Evolutionary conservation across 2,329 filamentous ascomycete species (phyloP).

Genomic region (Coniella vitis): DNA sequence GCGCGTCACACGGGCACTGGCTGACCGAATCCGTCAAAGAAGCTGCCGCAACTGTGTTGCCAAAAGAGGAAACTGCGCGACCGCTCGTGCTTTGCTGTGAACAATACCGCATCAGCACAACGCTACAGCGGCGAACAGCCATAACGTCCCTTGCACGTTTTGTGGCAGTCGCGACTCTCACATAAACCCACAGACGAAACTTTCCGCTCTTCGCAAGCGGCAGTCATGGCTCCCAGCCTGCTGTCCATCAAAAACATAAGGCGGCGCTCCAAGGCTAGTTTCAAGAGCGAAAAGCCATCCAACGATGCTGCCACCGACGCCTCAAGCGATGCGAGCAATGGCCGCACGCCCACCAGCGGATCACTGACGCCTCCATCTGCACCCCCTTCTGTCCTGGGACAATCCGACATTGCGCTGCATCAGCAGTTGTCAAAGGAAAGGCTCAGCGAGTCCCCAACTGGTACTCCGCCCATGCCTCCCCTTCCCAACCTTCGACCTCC

Average conservation of each 20-base stretch:
- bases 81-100: too few relatives aligned
- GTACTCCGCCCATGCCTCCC: slow-evolving; percentile 24
- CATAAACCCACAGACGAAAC: too few relatives aligned
- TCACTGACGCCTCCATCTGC: slow-evolving; percentile 71
- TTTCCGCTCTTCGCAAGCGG: slow-evolving; percentile 1
- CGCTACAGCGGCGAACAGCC: too few relatives aligned
- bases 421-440: slow-evolving; percentile 38
- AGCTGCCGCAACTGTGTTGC: too few relatives aligned
- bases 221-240: slow-evolving; percentile 55
- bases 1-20: too few relatives aligned
- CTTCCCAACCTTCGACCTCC: slow-evolving; percentile 30
- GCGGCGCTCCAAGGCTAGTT: slow-evolving; percentile 68
- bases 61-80: too few relatives aligned
- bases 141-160: too few relatives aligned
- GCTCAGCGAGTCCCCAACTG: slow-evolving; percentile 13
- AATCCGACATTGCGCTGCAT: slow-evolving; percentile 59
- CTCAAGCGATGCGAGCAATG: slow-evolving; percentile 54
- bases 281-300: slow-evolving; percentile 54
- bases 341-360: slow-evolving; percentile 58
- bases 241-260: slow-evolving; percentile 65
- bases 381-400: slow-evolving; percentile 58
- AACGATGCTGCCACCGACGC: slow-evolving; percentile 39
- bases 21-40: too few relatives aligned
- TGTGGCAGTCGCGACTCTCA: too few relatives aligned
- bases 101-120: too few relatives aligned